Evolutionary conservation across 305 asterid species (phyloP).

Genomic region (Fraxinus ornus): DNA sequence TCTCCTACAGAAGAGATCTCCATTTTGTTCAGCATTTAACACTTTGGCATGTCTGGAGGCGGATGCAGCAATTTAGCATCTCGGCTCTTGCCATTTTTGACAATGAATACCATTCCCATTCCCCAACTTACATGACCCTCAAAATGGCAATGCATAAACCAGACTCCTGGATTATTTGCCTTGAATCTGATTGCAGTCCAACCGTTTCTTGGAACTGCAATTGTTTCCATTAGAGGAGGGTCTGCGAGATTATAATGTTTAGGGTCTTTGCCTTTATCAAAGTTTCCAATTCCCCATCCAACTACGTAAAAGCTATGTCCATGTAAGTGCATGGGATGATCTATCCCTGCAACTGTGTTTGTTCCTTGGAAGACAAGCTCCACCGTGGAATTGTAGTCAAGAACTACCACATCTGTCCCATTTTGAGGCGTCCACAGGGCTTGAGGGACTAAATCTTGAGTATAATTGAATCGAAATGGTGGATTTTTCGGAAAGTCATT

Average conservation of each 20-base stretch:
- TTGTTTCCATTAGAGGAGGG: conserved; percentile 50
- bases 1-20: neutral
- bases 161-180: conserved; percentile 60
- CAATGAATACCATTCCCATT: conserved; percentile 39
- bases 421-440: conserved; percentile 25
- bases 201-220: conserved; percentile 53
- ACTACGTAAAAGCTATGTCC: conserved; percentile 62
- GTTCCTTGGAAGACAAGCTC: conserved; percentile 69
- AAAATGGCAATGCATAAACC: conserved; percentile 46
- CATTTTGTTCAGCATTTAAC: conserved; percentile 17
- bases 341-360: conserved; percentile 33
- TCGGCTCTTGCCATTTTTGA: conserved; percentile 24
- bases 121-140: conserved; percentile 52
- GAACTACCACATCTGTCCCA: conserved; percentile 37
- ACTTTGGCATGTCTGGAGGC: conserved; percentile 36
- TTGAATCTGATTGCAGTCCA: conserved; percentile 63
- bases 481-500: conserved; percentile 35
- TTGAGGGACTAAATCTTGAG: conserved; percentile 18
- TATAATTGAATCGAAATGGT: conserved; percentile 34
- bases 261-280: conserved; percentile 39
- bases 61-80: conserved; percentile 28
- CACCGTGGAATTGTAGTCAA: conserved; percentile 44
- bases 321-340: conserved; percentile 73
- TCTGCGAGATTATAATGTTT: conserved; percentile 53
- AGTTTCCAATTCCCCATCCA: conserved; percentile 62